Evolutionary conservation across 2,329 filamentous ascomycete genomes (phyloP).

Genomic region (Hortaea werneckii): DNA sequence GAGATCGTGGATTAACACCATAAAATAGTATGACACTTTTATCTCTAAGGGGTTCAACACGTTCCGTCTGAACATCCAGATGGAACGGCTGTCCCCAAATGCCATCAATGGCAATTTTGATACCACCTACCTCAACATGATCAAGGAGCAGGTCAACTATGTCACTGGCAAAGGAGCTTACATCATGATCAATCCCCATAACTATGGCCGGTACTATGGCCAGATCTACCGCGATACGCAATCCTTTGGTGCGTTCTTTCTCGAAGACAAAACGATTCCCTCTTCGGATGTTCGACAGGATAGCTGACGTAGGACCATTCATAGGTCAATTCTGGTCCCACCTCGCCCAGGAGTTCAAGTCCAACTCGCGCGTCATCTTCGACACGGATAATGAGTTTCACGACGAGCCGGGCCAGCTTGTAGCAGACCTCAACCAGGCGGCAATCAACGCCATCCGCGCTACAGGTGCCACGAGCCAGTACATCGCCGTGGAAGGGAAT

Average conservation of each 20-base stretch:
- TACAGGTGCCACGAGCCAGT: conserved; percentile 39
- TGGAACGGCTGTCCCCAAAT: conserved; percentile 47
- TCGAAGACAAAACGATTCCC: too few relatives aligned
- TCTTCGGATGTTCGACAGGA: too few relatives aligned
- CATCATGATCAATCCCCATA: conserved; percentile 41
- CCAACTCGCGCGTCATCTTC: conserved; percentile 35
- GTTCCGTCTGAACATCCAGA: conserved; percentile 47
- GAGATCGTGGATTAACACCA: too few relatives aligned
- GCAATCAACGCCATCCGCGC: conserved; percentile 37
- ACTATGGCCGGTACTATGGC: conserved; percentile 41
- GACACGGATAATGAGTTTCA: conserved; percentile 40
- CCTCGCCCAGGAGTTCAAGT: conserved; percentile 29
- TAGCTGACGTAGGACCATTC: too few relatives aligned
- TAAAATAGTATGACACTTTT: conserved; percentile 33
- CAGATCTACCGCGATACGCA: conserved; percentile 34
- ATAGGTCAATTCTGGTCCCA: conserved; percentile 26
- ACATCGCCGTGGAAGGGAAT: conserved; percentile 50
- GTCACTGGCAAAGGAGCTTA: conserved; percentile 39
- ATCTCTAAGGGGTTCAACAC: conserved; percentile 45
- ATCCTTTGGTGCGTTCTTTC: conserved; percentile 29
- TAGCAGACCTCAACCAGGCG: conserved; percentile 39
- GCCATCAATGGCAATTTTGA: conserved; percentile 38
- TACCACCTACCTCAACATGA: conserved; percentile 33
- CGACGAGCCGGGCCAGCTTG: conserved; percentile 34
- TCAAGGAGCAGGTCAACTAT: conserved; percentile 34